phyloP scores from a whole-genome alignment of 768 basidiomycete genomes.

The Steccherinum ochraceum region DNA sequence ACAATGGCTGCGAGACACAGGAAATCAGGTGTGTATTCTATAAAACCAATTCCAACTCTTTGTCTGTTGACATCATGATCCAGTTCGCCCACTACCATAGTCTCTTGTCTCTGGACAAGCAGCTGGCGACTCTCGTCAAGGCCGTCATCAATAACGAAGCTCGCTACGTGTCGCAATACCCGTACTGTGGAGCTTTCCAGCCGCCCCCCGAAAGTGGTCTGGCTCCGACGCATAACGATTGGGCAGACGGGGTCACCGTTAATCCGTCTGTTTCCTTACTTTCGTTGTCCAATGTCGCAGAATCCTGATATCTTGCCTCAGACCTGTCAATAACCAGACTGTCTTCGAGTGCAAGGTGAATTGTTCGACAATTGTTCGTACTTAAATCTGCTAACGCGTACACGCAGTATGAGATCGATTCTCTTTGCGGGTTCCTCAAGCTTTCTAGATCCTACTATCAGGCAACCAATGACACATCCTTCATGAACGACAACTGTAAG shows the following conservation, averaged over 20 bases:
- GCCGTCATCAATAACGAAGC: constrained; percentile 83
- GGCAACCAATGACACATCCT: constrained; percentile 63
- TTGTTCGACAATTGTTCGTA: not conserved
- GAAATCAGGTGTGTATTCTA: constrained; percentile 57
- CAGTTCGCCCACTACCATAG: constrained; percentile 68
- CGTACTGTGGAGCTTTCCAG: constrained; percentile 80
- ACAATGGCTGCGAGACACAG: constrained; percentile 80
- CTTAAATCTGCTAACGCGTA: not conserved
- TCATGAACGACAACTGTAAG: constrained; percentile 67
- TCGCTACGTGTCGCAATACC: constrained; percentile 63
- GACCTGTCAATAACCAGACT: constrained; percentile 59
- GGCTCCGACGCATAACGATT: constrained; percentile 56
- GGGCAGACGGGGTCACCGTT: constrained; percentile 62
- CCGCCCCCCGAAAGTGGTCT: constrained; percentile 73
- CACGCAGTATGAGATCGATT: constrained; percentile 69
- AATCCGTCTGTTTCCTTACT: constrained; percentile 54
- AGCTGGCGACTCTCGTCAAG: constrained; percentile 61
- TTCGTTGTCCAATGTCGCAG: too few relatives aligned
- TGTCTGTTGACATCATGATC: not conserved
- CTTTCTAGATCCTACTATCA: constrained; percentile 68
- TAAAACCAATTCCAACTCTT: constrained; percentile 1
- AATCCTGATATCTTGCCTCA: too few relatives aligned
- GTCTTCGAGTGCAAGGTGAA: constrained; percentile 81
- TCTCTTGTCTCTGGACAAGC: constrained; percentile 49
- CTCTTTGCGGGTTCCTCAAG: constrained; percentile 73